Base-by-base conservation (phyloP, 2,329 filamentous ascomycete genomes). In the Fusarium sublunatum region DNA sequence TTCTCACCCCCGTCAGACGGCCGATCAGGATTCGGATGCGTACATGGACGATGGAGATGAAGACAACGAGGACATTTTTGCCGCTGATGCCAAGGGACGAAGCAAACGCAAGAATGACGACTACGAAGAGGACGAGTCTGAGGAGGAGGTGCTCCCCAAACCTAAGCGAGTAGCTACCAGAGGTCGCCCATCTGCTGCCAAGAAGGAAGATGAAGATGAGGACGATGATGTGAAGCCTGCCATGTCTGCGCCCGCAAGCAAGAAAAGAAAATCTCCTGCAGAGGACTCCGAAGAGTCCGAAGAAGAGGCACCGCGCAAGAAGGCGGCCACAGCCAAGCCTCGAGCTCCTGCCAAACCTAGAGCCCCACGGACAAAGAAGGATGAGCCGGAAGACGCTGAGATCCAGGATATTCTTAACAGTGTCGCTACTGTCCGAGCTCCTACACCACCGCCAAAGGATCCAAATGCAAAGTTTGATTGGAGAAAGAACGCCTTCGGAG, bases 1-100 rank as follows among this genome's bases (percentile, higher is more conserved):
- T 2, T 73, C 79, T 2, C 75, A 79, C 51, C 77, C 76, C 46
- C 78, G 81, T 43, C 71, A 78, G 52, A 70, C 73, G 24, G 64
- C 71, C 5, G 75, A 85, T 32, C 82, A 86, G 32, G 83, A 87
- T 55, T 82, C 83, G 8, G 83, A 86, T 68, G 83, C 81, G 6
- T 86, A 84, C 55, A 77, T 90, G 65, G 86, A 91, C 19, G 89
- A 91, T 49, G 88, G 88, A 31, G 88, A 90, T 32, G 82, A 85
- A 7, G 86, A 91, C 40, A 88, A 86, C 4, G 90, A 86, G n/a
- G 93, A 97, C 68, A 93, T 97, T 19, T 93, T 93, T 75, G 90
- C 89, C 12, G 88, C 90, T 5, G 88, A 91, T 64, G 84, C 83
- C 31, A 90, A 88, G 72, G 84, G 84, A 43, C 80, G 85, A 40